A percentile compares a stretch with the other conserved stretches of the same genome.
These are phyloP conservation scores for Crotalaria pallida DNA, from an alignment of 306 rosid genomes.

Conservation along the genomic window DNA sequence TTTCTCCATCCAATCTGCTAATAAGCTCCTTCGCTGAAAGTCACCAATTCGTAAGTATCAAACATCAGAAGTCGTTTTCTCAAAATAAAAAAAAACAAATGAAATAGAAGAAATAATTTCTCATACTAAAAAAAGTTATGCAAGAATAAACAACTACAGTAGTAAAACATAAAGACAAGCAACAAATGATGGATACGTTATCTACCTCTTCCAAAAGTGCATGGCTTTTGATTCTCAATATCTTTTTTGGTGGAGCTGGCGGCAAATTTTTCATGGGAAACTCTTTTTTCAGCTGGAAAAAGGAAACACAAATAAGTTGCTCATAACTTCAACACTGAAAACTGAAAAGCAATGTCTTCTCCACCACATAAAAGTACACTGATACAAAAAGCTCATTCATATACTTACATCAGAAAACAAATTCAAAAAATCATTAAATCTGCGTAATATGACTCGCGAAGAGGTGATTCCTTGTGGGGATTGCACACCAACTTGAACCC, in stretches of 20 bases:
- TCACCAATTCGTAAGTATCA: slow-evolving; percentile 28
- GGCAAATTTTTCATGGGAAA: slow-evolving; percentile 65
- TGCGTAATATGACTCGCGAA: slow-evolving; percentile 53
- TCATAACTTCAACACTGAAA: not conserved
- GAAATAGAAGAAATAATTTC: not conserved
- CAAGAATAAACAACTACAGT: not conserved
- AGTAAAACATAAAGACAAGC: not conserved
- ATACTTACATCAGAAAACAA: slow-evolving; percentile 63
- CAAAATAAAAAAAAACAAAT: not conserved
- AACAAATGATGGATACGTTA: slow-evolving; percentile 15
- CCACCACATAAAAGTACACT: not conserved
- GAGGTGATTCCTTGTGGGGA: slow-evolving; percentile 80
- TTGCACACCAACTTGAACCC: slow-evolving; percentile 81
- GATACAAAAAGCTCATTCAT: not conserved
- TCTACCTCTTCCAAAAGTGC: slow-evolving; percentile 70
- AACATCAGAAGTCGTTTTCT: not conserved
- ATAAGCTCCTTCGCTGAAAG: slow-evolving; percentile 68
- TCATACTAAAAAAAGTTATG: not conserved
- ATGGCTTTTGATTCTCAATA: slow-evolving; percentile 50
- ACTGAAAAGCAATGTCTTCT: not conserved
- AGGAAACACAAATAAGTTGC: slow-evolving; percentile 11
- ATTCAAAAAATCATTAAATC: slow-evolving; percentile 72
- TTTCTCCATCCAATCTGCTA: slow-evolving; percentile 86
- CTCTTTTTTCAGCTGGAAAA: slow-evolving; percentile 57
- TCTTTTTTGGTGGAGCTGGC: slow-evolving; percentile 69